phyloP scores from a whole-genome alignment of 1,284 basidiomycete genomes.

The Exobasidium rhododendri region DNA sequence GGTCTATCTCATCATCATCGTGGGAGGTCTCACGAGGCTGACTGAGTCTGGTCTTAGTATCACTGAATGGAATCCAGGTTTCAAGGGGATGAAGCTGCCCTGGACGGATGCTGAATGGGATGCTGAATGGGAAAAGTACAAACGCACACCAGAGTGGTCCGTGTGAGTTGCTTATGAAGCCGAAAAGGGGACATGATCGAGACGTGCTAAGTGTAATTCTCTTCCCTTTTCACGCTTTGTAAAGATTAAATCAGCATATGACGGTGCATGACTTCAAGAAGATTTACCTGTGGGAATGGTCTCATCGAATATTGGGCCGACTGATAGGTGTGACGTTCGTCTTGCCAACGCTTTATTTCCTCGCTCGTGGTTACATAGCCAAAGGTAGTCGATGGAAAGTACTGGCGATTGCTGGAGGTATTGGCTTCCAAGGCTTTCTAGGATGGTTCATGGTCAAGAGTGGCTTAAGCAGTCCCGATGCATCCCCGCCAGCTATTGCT shows the following conservation, averaged over 20 bases:
- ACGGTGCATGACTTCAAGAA: constrained; percentile 85
- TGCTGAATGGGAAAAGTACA: constrained; percentile 91
- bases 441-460: constrained; percentile 99
- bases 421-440: constrained; percentile 84
- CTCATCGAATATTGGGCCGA: constrained; percentile 87
- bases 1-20: constrained; percentile 86
- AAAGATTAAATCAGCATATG: constrained; percentile 81
- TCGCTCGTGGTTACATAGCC: constrained; percentile 9
- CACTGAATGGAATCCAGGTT: constrained; percentile 87
- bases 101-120: constrained; percentile 75
- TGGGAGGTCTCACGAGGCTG: constrained; percentile 91
- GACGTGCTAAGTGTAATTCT: constrained; percentile 6
- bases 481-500: constrained; percentile 20
- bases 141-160: constrained; percentile 88
- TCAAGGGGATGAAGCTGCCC: constrained; percentile 85
- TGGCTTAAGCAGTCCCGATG: constrained; percentile 63
- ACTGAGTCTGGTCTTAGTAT: constrained; percentile 97
- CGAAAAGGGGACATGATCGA: neutral
- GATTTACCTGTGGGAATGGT: constrained; percentile 99
- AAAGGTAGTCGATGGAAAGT: constrained; percentile 64
- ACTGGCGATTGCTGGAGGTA: constrained; percentile 69
- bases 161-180: constrained; percentile 60
- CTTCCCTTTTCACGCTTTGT: neutral
- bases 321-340: constrained; percentile 68
- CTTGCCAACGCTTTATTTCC: constrained; percentile 45